Conservation (phyloP, 2,329 filamentous ascomycete genomes). For the Monosporascus sp. region DNA sequence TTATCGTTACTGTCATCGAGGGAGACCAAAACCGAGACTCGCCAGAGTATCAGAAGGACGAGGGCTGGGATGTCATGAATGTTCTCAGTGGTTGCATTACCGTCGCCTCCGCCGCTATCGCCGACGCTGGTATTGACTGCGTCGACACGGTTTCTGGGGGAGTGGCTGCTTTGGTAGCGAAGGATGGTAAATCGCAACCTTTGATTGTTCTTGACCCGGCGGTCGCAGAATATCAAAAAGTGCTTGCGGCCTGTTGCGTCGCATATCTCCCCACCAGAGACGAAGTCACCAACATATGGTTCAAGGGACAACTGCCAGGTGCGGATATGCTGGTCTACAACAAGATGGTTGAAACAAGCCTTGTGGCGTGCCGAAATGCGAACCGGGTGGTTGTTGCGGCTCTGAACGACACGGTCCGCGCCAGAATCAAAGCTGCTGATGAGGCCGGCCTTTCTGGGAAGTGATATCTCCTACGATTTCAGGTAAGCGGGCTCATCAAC, state of each 20-base stretch:
- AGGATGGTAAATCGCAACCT: conserved; percentile 28
- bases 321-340: conserved; percentile 37
- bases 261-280: conserved; percentile 83
- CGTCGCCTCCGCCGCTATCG: conserved; percentile 85
- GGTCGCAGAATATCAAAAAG: conserved; percentile 69
- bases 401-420: conserved; percentile 31
- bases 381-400: conserved; percentile 37
- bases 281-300: conserved; percentile 91
- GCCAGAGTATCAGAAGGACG: conserved; percentile 45
- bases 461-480: background rate
- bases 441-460: conserved; percentile 2
- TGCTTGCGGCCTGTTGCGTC: conserved; percentile 81
- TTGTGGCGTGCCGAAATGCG: conserved; percentile 37
- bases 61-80: conserved; percentile 85
- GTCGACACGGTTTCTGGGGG: conserved; percentile 86
- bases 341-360: conserved; percentile 35
- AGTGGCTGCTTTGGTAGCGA: conserved; percentile 71
- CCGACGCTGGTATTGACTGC: conserved; percentile 93
- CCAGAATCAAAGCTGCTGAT: conserved; percentile 19
- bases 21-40: conserved; percentile 73
- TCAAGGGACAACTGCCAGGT: conserved; percentile 63
- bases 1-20: conserved; percentile 88
- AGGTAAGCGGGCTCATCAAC: background rate
- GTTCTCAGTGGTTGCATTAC: conserved; percentile 89
- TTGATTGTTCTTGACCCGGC: conserved; percentile 73